phyloP scores from a whole-genome alignment of 2,329 filamentous ascomycete species.

The Fusarium globosum region DNA sequence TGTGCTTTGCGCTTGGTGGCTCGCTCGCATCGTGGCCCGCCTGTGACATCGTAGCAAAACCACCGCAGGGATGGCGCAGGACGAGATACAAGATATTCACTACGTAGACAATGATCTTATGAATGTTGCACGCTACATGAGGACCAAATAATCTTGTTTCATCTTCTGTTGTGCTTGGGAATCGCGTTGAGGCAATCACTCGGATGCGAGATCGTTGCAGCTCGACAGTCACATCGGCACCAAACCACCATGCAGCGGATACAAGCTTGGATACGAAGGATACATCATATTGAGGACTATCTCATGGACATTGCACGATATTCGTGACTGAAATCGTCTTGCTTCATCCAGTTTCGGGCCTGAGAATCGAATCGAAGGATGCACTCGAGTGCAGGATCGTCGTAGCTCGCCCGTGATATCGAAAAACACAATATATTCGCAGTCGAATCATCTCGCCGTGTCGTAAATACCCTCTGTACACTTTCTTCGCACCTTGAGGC shows the following conservation, averaged over 20 bases:
- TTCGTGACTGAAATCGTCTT: too few species aligned
- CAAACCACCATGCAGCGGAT: not conserved
- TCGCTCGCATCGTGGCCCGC: not conserved
- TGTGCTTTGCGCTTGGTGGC: not conserved
- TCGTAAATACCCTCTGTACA: too few species aligned
- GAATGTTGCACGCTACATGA: rapidly evolving
- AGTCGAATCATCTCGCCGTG: not conserved
- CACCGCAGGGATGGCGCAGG: not conserved
- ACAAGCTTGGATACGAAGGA: not conserved
- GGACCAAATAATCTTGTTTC: not conserved
- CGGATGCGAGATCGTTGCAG: not conserved
- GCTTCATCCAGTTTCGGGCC: not conserved
- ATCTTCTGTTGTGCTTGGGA: not conserved
- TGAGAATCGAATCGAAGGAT: not conserved
- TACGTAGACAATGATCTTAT: not conserved
- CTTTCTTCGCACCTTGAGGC: rapidly evolving
- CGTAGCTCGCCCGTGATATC: not conserved
- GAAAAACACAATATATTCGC: not conserved
- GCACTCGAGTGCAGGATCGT: not conserved
- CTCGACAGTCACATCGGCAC: not conserved
- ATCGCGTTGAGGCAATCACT: not conserved
- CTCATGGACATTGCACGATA: rapidly evolving
- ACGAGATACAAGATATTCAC: not conserved
- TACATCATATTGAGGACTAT: not conserved
- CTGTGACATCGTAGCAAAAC: not conserved